A percentile compares a stretch with the other conserved stretches of the same genome.
Conservation (phyloP, 2,329 filamentous ascomycete species). For the Ophiostoma quercus region DNA sequence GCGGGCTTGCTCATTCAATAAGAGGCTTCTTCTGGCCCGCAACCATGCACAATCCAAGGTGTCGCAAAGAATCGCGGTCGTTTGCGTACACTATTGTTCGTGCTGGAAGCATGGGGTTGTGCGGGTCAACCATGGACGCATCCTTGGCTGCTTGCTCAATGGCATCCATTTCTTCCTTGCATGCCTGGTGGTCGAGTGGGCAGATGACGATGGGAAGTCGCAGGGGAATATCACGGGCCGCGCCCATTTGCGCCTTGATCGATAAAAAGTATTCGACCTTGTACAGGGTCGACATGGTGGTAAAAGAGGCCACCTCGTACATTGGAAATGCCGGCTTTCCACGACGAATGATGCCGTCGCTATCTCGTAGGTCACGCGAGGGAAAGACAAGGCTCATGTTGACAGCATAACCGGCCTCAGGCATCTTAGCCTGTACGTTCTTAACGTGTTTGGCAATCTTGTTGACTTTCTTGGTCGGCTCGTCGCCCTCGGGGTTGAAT, state of each 20-base stretch:
- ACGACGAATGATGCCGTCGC: constrained; percentile 79
- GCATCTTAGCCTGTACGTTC: constrained; percentile 73
- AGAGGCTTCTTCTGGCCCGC: constrained; percentile 61
- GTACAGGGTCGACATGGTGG: constrained; percentile 87
- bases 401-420: constrained; percentile 86
- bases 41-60: constrained; percentile 59
- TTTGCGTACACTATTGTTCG: constrained; percentile 73
- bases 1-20: constrained; percentile 47
- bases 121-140: constrained; percentile 77
- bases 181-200: constrained; percentile 88
- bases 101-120: constrained; percentile 88
- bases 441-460: constrained; percentile 80
- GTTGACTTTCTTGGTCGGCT: constrained; percentile 85
- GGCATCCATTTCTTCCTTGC: constrained; percentile 97
- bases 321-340: constrained; percentile 83
- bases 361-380: constrained; percentile 78
- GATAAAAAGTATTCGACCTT: constrained; percentile 97
- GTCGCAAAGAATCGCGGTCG: constrained; percentile 60
- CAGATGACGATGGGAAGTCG: constrained; percentile 94
- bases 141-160: constrained; percentile 95
- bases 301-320: constrained; percentile 85
- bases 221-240: constrained; percentile 79
- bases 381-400: constrained; percentile 90
- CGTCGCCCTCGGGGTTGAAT: constrained; percentile 97
- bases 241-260: constrained; percentile 73